A percentile compares a stretch with the other conserved stretches of the same genome.
These are phyloP conservation scores for Zygosaccharomyces pseudobailii DNA, from an alignment of 1,139 yeast species.

Conservation along the genomic window DNA sequence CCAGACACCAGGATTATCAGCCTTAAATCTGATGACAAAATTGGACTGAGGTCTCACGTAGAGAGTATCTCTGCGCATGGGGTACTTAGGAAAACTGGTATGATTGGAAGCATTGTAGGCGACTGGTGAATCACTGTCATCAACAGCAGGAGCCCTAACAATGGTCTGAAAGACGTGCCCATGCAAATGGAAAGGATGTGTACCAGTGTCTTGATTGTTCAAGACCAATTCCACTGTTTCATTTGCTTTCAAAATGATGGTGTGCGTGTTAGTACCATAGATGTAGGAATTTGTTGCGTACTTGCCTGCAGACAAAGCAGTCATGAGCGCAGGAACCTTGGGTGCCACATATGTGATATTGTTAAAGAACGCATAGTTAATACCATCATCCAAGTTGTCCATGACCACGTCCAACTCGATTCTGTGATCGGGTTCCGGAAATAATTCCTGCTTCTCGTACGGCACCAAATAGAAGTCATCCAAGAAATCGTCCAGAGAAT, in stretches of 20 bases:
- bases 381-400: constrained; percentile 77
- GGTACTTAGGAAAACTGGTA: constrained; percentile 53
- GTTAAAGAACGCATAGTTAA: constrained; percentile 88
- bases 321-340: constrained; percentile 72
- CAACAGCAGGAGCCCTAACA: constrained; percentile 49
- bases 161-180: constrained; percentile 74
- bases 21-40: constrained; percentile 64
- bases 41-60: constrained; percentile 64
- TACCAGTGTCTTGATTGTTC: constrained; percentile 70
- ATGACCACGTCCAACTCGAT: constrained; percentile 64
- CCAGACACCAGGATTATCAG: constrained; percentile 90
- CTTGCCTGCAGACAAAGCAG: constrained; percentile 70
- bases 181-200: constrained; percentile 86
- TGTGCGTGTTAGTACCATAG: constrained; percentile 77
- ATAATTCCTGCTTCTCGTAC: constrained; percentile 43
- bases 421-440: constrained; percentile 61
- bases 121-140: constrained; percentile 44
- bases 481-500: constrained; percentile 43
- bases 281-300: constrained; percentile 49
- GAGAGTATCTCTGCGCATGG: constrained; percentile 67
- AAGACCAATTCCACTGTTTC: constrained; percentile 63
- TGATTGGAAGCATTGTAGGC: constrained; percentile 48
- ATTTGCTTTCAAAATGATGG: constrained; percentile 64
- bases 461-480: constrained; percentile 71
- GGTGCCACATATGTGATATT: constrained; percentile 73